Evolutionary conservation across 352 stramenopile genomes (phyloP).

Genomic region (Saprolegnia parasitica): DNA sequence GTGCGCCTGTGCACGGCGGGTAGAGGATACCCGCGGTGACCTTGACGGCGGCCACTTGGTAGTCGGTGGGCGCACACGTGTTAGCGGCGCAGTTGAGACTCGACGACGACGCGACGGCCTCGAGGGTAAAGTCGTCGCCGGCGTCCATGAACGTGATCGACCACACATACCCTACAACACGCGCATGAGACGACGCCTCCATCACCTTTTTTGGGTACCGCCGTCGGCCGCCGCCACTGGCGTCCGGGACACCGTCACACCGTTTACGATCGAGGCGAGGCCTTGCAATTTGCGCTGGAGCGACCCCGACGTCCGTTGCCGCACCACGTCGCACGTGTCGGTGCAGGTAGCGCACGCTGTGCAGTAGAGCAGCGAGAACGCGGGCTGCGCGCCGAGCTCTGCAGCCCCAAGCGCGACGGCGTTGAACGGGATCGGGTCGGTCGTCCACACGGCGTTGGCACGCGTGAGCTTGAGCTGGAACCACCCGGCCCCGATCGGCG

Average conservation of each 20-base stretch:
- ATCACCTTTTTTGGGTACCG: background rate
- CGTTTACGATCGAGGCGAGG: constrained; percentile 39
- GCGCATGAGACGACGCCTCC: background rate
- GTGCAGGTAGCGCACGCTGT: constrained; percentile 43
- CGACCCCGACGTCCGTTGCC: constrained; percentile 54
- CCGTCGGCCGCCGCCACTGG: constrained; percentile 37
- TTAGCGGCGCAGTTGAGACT: constrained; percentile 31
- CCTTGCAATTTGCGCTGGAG: constrained; percentile 67
- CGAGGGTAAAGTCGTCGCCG: constrained; percentile 73
- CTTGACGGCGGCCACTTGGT: constrained; percentile 50
- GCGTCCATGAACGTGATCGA: constrained; percentile 87
- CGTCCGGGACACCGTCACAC: constrained; percentile 75
- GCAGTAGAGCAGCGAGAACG: constrained; percentile 57
- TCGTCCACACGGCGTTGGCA: constrained; percentile 40
- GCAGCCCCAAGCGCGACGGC: constrained; percentile 79
- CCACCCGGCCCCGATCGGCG: constrained; percentile 45
- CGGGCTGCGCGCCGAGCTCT: constrained; percentile 54
- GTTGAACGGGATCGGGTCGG: constrained; percentile 90
- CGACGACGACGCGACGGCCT: constrained; percentile 31
- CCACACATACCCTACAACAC: constrained; percentile 69
- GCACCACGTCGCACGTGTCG: constrained; percentile 35
- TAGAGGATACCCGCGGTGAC: constrained; percentile 69
- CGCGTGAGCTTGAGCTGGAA: constrained; percentile 56
- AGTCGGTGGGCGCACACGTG: constrained; percentile 34
- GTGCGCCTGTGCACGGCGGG: constrained; percentile 62